Evolutionary conservation across 73 alveolate genomes (phyloP).

Genomic region (Tetrahymena thermophila): DNA sequence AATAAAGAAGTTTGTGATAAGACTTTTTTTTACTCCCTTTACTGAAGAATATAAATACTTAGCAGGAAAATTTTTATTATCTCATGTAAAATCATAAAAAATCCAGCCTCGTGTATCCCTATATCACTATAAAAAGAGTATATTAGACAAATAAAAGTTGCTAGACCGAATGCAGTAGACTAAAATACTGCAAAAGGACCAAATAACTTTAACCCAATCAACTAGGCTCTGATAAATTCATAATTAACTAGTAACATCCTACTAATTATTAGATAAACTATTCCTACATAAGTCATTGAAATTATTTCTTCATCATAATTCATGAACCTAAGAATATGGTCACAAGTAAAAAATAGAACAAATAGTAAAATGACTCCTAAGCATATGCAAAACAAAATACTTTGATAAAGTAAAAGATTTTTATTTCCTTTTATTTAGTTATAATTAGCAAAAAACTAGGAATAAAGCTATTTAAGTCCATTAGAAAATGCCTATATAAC

Average conservation of each 20-base stretch:
- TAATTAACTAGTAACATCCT: neutral
- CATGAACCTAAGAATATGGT: neutral
- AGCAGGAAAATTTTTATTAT: neutral
- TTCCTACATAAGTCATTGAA: neutral
- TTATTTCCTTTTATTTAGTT: neutral
- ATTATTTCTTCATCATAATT: neutral
- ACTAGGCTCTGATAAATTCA: neutral
- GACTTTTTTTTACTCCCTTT: neutral
- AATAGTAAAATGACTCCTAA: neutral
- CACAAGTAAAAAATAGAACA: neutral
- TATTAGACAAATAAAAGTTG: neutral
- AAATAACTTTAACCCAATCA: neutral
- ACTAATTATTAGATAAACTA: neutral
- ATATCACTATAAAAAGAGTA: neutral
- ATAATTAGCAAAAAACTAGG: neutral
- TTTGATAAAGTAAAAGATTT: neutral
- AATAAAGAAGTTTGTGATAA: neutral
- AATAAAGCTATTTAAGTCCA: neutral
- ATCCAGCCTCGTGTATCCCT: neutral
- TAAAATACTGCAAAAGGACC: neutral
- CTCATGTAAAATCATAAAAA: neutral
- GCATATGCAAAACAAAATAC: neutral
- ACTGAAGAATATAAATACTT: neutral
- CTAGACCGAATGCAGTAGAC: neutral
- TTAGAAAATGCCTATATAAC: neutral